These are phyloP conservation scores for Oryza coarctata DNA, from an alignment of 176 grass and related monocot species.

Conservation along the genomic window DNA sequence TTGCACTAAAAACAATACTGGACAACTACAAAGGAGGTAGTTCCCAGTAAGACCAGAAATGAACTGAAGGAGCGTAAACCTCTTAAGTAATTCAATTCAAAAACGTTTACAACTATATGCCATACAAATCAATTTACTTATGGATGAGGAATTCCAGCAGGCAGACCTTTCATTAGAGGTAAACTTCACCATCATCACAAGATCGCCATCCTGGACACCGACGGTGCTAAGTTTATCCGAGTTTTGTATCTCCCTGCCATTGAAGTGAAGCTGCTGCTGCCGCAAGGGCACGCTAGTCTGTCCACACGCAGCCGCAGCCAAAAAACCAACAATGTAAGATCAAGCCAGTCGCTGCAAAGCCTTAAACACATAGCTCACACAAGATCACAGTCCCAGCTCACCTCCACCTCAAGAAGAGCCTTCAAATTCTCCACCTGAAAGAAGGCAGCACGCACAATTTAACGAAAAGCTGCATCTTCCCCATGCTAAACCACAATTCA, in stretches of 20 bases:
- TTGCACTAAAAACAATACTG: background rate
- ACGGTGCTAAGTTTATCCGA: constrained; percentile 57
- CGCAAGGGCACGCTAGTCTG: constrained; percentile 62
- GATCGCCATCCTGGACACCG: constrained; percentile 73
- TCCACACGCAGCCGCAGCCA: constrained; percentile 22
- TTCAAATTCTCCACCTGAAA: constrained; percentile 97
- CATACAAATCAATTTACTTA: background rate
- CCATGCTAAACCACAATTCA: background rate
- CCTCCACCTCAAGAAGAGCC: constrained; percentile 95
- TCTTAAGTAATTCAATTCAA: background rate
- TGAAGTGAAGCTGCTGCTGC: constrained; percentile 78
- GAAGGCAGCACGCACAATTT: background rate
- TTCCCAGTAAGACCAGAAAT: background rate
- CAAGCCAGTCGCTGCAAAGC: constrained; percentile 5
- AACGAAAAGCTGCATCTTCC: constrained; percentile 1
- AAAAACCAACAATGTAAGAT: constrained; percentile 45
- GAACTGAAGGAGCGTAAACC: background rate
- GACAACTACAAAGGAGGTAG: background rate
- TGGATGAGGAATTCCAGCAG: background rate
- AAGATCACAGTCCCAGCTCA: constrained; percentile 22
- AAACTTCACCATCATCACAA: constrained; percentile 80
- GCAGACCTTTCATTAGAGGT: constrained; percentile 41
- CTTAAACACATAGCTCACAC: background rate
- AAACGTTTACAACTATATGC: background rate
- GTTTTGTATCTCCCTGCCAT: constrained; percentile 93